phyloP scores from a whole-genome alignment of 352 stramenopile species.

The Pythium rishiriense region DNA sequence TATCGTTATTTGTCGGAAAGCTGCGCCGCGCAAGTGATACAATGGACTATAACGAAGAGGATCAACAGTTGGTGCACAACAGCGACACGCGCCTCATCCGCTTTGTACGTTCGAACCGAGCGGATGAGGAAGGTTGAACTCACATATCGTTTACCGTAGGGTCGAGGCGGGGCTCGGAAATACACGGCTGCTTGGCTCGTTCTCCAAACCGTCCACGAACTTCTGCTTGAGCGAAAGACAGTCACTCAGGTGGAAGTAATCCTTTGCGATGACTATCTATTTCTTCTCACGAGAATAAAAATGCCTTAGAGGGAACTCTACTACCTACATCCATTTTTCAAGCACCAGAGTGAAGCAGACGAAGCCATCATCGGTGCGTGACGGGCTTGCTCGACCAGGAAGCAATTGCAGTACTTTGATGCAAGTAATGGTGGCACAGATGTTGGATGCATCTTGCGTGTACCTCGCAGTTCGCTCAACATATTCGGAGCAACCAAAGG shows the following conservation, averaged over 20 bases:
- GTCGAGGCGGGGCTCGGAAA: conserved; percentile 62
- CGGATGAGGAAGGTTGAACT: background rate
- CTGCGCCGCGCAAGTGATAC: conserved; percentile 51
- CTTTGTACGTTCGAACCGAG: conserved; percentile 39
- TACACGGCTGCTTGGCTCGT: conserved; percentile 85
- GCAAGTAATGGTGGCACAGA: conserved; percentile 33
- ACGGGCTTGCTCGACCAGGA: no score
- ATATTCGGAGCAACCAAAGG: conserved; percentile 86
- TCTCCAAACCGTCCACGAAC: conserved; percentile 71
- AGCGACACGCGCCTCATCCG: conserved; percentile 57
- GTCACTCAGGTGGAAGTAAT: conserved; percentile 67
- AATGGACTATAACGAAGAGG: conserved; percentile 63
- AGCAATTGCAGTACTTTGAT: background rate
- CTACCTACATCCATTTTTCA: conserved; percentile 86
- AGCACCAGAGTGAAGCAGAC: conserved; percentile 74
- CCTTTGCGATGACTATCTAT: background rate
- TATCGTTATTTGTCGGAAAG: conserved; percentile 27
- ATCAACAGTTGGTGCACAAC: conserved; percentile 52
- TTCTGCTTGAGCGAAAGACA: conserved; percentile 76
- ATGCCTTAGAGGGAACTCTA: conserved; percentile 70
- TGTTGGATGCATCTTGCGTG: conserved; percentile 62
- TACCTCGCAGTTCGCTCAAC: conserved; percentile 72
- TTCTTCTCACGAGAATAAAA: background rate
- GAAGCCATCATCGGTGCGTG: conserved; percentile 76
- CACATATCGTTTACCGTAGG: conserved; percentile 32